Conservation (phyloP, 352 stramenopile genomes). For the Pythium vanterpoolii region DNA sequence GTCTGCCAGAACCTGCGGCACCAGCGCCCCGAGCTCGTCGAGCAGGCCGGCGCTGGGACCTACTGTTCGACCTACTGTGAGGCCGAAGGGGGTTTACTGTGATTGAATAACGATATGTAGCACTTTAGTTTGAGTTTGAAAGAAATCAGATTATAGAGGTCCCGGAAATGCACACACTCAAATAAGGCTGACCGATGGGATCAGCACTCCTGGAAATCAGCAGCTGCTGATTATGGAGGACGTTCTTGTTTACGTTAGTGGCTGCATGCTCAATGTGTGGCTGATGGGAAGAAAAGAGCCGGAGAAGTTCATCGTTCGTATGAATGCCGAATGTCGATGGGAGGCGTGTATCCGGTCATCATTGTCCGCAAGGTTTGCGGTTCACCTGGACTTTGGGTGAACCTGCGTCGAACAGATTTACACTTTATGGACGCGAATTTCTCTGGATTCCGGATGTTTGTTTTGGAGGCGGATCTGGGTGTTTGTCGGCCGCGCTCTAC, state of each 20-base stretch:
- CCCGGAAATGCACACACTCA: not conserved
- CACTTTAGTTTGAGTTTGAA: not conserved
- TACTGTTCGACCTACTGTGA: not conserved
- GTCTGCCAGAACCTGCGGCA: slow-evolving; percentile 24
- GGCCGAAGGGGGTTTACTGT: too few relatives aligned
- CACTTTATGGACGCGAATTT: too few relatives aligned
- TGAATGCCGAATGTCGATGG: too few relatives aligned
- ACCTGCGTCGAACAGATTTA: too few relatives aligned
- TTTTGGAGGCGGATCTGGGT: too few relatives aligned
- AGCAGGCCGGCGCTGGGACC: slow-evolving; percentile 10
- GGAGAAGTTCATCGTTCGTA: not conserved
- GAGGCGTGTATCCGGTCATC: too few relatives aligned
- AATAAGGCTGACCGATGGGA: not conserved
- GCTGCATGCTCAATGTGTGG: not conserved
- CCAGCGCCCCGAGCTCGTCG: slow-evolving; percentile 17
- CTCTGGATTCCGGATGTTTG: too few relatives aligned
- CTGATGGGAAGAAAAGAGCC: not conserved
- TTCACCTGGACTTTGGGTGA: too few relatives aligned
- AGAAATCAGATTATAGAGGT: not conserved
- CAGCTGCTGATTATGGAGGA: slow-evolving; percentile 9
- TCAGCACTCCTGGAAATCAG: not conserved
- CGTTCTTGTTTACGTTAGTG: slow-evolving; percentile 6
- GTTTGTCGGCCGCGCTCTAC: too few relatives aligned
- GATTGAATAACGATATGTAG: not conserved
- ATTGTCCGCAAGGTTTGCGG: too few relatives aligned